Evolutionary conservation across 768 basidiomycete species (phyloP), one percentile per base, ranked within the genome.

Genomic region (Tephrocybe sp.): DNA sequence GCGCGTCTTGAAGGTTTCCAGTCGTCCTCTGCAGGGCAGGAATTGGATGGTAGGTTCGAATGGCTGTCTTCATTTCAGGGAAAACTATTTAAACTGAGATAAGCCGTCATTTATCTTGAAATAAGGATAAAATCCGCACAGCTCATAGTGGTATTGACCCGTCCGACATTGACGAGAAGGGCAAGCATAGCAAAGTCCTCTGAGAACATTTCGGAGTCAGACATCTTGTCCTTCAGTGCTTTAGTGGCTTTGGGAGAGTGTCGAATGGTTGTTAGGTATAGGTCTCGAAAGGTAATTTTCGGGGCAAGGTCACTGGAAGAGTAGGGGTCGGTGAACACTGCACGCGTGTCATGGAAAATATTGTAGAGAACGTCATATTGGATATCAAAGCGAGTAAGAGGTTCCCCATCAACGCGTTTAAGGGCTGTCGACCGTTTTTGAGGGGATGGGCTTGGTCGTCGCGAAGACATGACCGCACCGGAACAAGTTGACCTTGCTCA

Each of bases 111-210:
- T 15, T 52, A 44, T 48, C 20, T 57, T 38, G 37, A 45, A 36
- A 4, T 45, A 23, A 38, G 18, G 45, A 34, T 65, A 30, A 68
- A 84, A 68, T 62, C 7, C 50, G 32, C 25, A 90, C 89, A 92
- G 53, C 88, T 88, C 79, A 90, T 84, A 4, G 88, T 91, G 4
- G 88, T 88, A 62, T 89, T 89, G 57, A 91, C 80, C 49, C 88
- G 73, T 24, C 88, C 88, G n/a, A 90, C 83, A 58, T 91, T 91
- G 18, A 87, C 83, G 23, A 90, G 70, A 4, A 90, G 70, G 1
- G 83, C 79, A 33, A 90, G 76, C 78, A 86, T 88, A n/a, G 82
- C 81, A 68, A 88, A 86, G 64, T 86, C 86, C 25, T 78, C 73
- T 3, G 81, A 80, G 61, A 86, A 88, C 12, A 68, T 66, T 8